A percentile compares a stretch with the other conserved stretches of the same genome.
phyloP scores from a whole-genome alignment of 495 filamentous ascomycete species.

The Margaritispora aquatica region DNA sequence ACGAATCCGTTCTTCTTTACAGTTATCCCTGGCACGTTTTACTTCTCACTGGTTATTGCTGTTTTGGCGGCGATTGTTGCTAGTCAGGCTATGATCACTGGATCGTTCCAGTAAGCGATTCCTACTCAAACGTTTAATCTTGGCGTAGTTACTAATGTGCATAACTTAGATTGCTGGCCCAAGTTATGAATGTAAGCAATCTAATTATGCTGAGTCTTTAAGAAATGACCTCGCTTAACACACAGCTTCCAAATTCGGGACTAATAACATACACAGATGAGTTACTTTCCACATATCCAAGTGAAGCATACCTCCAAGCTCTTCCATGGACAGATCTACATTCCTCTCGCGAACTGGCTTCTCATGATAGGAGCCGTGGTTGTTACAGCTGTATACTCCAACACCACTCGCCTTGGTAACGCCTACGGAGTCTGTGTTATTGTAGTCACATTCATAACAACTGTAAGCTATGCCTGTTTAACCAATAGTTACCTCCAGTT shows the following conservation, averaged over 20 bases:
- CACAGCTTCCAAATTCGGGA: background rate
- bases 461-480: conserved; percentile 27
- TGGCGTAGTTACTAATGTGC: background rate
- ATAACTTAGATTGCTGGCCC: conserved; percentile 44
- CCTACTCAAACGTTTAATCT: background rate
- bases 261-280: conserved; percentile 29
- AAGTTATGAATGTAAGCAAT: conserved; percentile 52
- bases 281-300: conserved; percentile 70
- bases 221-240: background rate
- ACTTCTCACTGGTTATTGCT: conserved; percentile 36
- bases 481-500: too few relatives aligned
- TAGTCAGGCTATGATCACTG: conserved; percentile 73
- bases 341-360: conserved; percentile 67
- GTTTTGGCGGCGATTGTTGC: conserved; percentile 68
- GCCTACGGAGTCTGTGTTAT: conserved; percentile 64
- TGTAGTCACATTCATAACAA: conserved; percentile 69
- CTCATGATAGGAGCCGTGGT: conserved; percentile 70
- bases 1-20: conserved; percentile 68
- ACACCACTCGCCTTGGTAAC: conserved; percentile 47
- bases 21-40: conserved; percentile 59
- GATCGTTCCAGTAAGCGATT: conserved; percentile 45
- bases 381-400: conserved; percentile 65
- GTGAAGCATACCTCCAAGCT: conserved; percentile 56
- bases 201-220: too few relatives aligned
- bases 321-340: conserved; percentile 67